Percentiles rank a stretch among this genome's conserved stretches.
Evolutionary conservation across 345 rosid species (phyloP).

Genomic region (Corchorus capsularis): DNA sequence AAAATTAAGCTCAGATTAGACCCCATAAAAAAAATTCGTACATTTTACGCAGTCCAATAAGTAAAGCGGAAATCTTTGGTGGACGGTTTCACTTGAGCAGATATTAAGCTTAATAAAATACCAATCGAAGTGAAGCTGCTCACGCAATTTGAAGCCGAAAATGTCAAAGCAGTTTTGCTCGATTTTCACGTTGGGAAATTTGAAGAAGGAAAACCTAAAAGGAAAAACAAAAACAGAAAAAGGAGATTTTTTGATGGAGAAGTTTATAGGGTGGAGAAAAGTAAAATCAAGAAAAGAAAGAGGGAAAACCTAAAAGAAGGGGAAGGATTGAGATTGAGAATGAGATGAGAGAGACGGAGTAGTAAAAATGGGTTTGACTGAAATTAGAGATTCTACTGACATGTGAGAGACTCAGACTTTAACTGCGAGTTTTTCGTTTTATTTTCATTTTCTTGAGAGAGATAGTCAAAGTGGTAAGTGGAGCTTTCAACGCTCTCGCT

Average conservation of each 20-base stretch:
- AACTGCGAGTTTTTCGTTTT: neutral
- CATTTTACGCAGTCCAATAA: neutral
- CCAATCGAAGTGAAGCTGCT: slow-evolving; percentile 2
- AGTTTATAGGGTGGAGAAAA: neutral
- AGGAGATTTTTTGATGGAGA: neutral
- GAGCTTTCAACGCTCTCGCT: neutral
- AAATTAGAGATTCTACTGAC: neutral
- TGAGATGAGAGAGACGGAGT: neutral
- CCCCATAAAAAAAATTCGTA: neutral
- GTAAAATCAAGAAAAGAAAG: neutral
- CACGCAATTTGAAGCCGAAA: neutral
- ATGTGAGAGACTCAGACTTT: neutral
- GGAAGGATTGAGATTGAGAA: neutral
- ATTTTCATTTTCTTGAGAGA: neutral
- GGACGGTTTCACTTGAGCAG: neutral
- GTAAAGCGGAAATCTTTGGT: neutral
- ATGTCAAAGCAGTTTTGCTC: neutral
- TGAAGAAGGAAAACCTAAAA: neutral
- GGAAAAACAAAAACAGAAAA: neutral
- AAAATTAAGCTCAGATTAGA: neutral
- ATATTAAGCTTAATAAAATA: neutral
- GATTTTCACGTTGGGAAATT: neutral
- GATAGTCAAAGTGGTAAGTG: neutral
- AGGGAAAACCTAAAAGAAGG: neutral
- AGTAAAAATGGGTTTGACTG: neutral